A percentile compares a stretch with the other conserved stretches of the same genome.
Conservation (phyloP, 352 stramenopile genomes). For the Globisporangium lucens region DNA sequence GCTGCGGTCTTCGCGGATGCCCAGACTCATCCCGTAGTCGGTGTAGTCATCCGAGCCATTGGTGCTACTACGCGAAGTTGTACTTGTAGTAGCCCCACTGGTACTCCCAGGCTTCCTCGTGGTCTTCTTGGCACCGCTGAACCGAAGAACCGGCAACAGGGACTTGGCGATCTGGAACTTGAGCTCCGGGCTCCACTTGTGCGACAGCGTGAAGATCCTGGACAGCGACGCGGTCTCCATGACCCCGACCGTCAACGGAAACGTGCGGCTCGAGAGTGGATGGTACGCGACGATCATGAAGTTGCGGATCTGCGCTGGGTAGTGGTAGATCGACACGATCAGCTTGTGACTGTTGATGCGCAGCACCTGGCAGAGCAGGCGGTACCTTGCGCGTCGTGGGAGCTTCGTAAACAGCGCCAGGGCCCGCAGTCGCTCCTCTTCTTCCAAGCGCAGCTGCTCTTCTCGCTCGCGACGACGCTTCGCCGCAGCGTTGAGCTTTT, state of each 20-base stretch:
- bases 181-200: conserved; percentile 44
- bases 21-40: conserved; percentile 34
- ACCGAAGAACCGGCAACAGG: conserved; percentile 32
- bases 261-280: conserved; percentile 34
- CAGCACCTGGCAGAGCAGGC: conserved; percentile 32
- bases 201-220: conserved; percentile 32
- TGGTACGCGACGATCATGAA: conserved; percentile 54
- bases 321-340: conserved; percentile 62
- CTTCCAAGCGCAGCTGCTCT: conserved; percentile 42
- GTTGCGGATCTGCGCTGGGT: conserved; percentile 50
- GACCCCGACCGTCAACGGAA: conserved; percentile 37
- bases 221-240: conserved; percentile 39
- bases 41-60: conserved; percentile 6
- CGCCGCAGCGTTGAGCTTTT: conserved; percentile 42
- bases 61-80: no score
- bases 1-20: conserved; percentile 29
- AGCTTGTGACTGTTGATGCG: conserved; percentile 39
- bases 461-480: conserved; percentile 48
- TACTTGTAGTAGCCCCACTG: no score
- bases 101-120: not conserved
- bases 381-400: conserved; percentile 44
- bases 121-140: conserved; percentile 22
- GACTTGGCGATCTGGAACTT: conserved; percentile 37
- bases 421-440: conserved; percentile 43
- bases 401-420: conserved; percentile 42